These are phyloP conservation scores for Clonostachys solani DNA, from an alignment of 2,329 filamentous ascomycete genomes.

Conservation along the genomic window DNA sequence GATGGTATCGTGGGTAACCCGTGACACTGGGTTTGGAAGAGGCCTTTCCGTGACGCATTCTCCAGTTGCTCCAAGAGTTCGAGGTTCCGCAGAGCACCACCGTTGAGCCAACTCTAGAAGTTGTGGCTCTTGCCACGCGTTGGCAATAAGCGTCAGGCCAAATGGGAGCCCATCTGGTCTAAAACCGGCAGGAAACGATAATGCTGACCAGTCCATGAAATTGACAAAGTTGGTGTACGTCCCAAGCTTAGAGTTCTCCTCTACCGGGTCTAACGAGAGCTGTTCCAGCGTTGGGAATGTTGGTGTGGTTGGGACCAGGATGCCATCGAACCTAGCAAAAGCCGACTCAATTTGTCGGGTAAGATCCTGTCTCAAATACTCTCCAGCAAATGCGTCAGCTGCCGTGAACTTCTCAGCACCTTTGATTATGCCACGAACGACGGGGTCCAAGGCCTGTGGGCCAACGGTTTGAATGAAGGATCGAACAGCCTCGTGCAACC, in stretches of 20 bases:
- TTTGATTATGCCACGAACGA: conserved; percentile 28
- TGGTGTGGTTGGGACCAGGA: conserved; percentile 54
- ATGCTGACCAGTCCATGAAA: conserved; percentile 51
- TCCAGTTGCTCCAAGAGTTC: conserved; percentile 19
- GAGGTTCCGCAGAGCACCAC: conserved; percentile 13
- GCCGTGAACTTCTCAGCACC: conserved; percentile 33
- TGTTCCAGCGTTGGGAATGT: conserved; percentile 45
- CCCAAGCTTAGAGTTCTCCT: conserved; percentile 47
- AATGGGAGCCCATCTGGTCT: conserved; percentile 27
- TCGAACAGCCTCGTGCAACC: conserved; percentile 48
- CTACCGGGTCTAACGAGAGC: conserved; percentile 44
- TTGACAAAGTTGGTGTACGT: conserved; percentile 59
- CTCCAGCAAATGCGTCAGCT: conserved; percentile 36
- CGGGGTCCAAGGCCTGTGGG: conserved; percentile 22
- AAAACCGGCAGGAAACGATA: conserved; percentile 47
- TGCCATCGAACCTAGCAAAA: conserved; percentile 37
- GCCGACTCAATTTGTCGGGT: conserved; percentile 31
- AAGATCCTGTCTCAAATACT: conserved; percentile 29
- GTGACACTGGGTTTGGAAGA: too few species aligned
- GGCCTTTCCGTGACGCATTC: neutral
- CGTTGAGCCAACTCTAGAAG: conserved; percentile 17
- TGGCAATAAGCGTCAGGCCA: conserved; percentile 29
- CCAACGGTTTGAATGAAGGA: conserved; percentile 32
- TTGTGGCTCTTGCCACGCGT: conserved; percentile 23
- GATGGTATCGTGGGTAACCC: conserved; percentile 1